Evolutionary conservation across 805 yeast species (phyloP), one percentile per base, ranked within the genome.

Genomic region (Priceomyces haplophilus): DNA sequence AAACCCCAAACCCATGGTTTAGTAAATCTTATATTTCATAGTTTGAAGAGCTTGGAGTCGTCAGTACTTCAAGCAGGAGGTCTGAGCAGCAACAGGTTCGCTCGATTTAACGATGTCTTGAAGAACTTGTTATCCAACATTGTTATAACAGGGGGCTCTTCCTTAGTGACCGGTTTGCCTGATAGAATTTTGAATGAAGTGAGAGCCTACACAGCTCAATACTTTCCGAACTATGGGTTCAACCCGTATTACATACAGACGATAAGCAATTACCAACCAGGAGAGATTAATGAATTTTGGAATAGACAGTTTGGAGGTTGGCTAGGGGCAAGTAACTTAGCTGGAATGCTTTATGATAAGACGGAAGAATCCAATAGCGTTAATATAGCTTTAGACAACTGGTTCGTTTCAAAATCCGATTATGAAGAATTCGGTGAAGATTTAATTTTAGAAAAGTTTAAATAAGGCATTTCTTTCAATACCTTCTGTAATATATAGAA

Each of bases 261-360:
- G 10, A 50, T 58, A 42, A 55, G 58, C 20, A 59, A 57, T 42
- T 52, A 56, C 38, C 56, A 49, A 19, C 43, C 55, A 16, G 61
- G 62, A 27, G 68, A 62, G 37, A 47, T 59, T 27, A 57, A 58
- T 46, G 71, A 67, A 23, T 50, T 55, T 13, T 67, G 72, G 53
- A 88, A 83, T 46, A 72, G 82, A 47, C 78, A 72, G 48, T 76
- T 71, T 49, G 78, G 83, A 38, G 69, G 76, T 18, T 83, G 89
- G 89, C 64, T 82, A 23, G 89, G 89, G n/a, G 88, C 88, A 0
- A 76, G 82, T 43, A 80, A 81, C 48, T 70, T 83, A 50, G 80
- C 85, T 11, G 73, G 77, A 34, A 73, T 80, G 70, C 78, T 83
- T 38, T 82, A 80, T 44, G 81, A 73, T 30, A 53, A 51, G 29